Evolutionary conservation across 108 stramenopile genomes (phyloP), one percentile per base, ranked within the genome.

Genomic region (Thalassiosira profunda): DNA sequence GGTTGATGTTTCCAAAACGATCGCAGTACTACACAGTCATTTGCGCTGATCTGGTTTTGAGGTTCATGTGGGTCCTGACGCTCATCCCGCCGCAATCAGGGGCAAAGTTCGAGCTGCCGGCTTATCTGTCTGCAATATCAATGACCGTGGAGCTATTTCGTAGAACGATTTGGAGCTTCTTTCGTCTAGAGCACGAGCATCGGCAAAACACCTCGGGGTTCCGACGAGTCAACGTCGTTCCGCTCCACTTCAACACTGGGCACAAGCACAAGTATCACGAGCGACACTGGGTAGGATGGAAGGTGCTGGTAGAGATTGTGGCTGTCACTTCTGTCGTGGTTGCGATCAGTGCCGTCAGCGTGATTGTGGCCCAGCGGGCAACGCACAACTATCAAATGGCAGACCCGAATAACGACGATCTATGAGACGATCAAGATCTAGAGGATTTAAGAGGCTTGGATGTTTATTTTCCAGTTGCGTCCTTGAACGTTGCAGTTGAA

Each of bases 101-200:
- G 17, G 89, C 92, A 37, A 52, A 64, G 29, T 94, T 96, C 66
- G 92, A 87, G 53, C 51, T 97, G 26, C 96, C 96, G 18, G 67
- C 74, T 18, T 95, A 95, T 60, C 74, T 97, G 30, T 78, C 84
- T 6, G 86, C 93, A 14, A 67, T 93, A 14, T 73, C 84, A 4
- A 90, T 95, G 87, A 66, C 82, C 29, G 57, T 93, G 18, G 97
- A 97, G 57, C 67, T 97, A 15, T 80, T 90, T 35, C 85, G 97
- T 20, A 75, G 97, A 37, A 94, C 91, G 14, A 66, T 94, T 45
- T 97, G 97, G 97, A 91, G 93, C 25, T 92, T 96, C 69, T 88
- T 97, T 18, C 88, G 97, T 17, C 66, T 97, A 49, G 97, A 97
- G 67, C 89, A 96, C 60, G 95, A 96, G 45, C 91, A 93, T 47